A percentile compares a stretch with the other conserved stretches of the same genome.
These are phyloP conservation scores for Musa schizocarpa DNA, from an alignment of 176 grass and related monocot genomes.

Conservation along the genomic window DNA sequence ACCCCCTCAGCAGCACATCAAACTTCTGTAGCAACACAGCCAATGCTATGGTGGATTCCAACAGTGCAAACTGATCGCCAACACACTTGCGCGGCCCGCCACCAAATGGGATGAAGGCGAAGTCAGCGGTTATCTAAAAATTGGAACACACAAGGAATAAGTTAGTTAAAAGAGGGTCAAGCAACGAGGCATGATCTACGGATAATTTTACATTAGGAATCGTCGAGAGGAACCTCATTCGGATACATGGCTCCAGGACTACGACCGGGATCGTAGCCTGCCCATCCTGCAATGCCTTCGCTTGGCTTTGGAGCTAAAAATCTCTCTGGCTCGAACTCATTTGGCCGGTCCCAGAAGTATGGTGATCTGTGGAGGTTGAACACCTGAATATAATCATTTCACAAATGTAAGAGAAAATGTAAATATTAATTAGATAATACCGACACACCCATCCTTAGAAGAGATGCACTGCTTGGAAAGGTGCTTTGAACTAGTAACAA, in stretches of 20 bases:
- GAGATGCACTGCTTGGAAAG: too few species aligned
- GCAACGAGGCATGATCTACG: neutral
- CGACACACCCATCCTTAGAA: neutral
- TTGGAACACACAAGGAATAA: too few species aligned
- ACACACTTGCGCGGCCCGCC: slow-evolving; percentile 84
- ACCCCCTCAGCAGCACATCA: slow-evolving; percentile 68
- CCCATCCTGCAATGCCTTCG: slow-evolving; percentile 70
- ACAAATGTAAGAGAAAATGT: neutral
- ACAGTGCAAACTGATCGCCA: slow-evolving; percentile 76
- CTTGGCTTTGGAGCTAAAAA: slow-evolving; percentile 67
- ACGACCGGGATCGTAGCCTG: slow-evolving; percentile 69
- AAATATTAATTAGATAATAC: neutral
- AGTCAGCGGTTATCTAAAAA: slow-evolving; percentile 58
- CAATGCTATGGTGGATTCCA: slow-evolving; percentile 67
- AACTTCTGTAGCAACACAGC: slow-evolving; percentile 65
- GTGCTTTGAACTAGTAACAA: too few species aligned
- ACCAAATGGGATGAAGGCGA: slow-evolving; percentile 86
- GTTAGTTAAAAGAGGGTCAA: too few species aligned
- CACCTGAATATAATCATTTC: slow-evolving; percentile 38
- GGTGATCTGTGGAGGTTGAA: slow-evolving; percentile 93
- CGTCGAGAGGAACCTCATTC: slow-evolving; percentile 52
- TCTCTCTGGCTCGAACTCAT: slow-evolving; percentile 88
- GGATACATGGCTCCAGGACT: slow-evolving; percentile 85
- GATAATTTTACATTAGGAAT: neutral
- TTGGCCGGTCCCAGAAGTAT: slow-evolving; percentile 70